Evolutionary conservation across 768 basidiomycete species (phyloP), one percentile per base, ranked within the genome.

Genomic region (Hericium alpestre): DNA sequence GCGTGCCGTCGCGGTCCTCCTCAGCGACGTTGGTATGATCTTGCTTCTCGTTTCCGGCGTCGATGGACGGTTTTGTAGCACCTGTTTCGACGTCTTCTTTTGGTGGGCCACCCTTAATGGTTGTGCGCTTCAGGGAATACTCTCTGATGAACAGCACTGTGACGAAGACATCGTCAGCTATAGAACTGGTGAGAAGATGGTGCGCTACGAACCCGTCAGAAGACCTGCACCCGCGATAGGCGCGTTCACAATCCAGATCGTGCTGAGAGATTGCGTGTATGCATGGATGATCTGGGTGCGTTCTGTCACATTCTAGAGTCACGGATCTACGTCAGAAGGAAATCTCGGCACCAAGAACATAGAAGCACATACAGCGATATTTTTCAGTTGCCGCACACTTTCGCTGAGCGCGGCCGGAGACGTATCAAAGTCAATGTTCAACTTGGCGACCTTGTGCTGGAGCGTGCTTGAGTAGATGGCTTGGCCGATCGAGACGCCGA

Each of bases 401-500:
- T 67, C 62, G 18, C 57, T 59, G 22, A 70, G 59, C 25, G 59
- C 66, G 43, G 53, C 55, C 41, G 61, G 58, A 3, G 61, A 62
- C 12, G 59, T 61, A 54, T 67, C 58, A 13, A 64, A 52, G 43
- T 58, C 32, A 40, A 22, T n/a, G 12, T 20, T 22, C 9, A 18
- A n/a, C 13, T 66, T 74, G 11, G 16, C 32, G 20, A 32, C 16
- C 18, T 69, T 76, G 52, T 15, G 56, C 43, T 39, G 54, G 39
- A 62, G 56, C 66, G 86, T 78, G 55, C 79, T 82, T 1, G 81
- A 69, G 57, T 83, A 85, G 58, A 90, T 83, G 3, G 83, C 80
- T 62, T 89, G 83, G 18, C 87, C 86, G 46, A 88, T 65, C 0
- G 89, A 76, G 56, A 91, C 80, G 10, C 87, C 87, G 22, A 90